Evolutionary conservation across 2,329 filamentous ascomycete genomes (phyloP).

Genomic region (Aspergillus sp.): DNA sequence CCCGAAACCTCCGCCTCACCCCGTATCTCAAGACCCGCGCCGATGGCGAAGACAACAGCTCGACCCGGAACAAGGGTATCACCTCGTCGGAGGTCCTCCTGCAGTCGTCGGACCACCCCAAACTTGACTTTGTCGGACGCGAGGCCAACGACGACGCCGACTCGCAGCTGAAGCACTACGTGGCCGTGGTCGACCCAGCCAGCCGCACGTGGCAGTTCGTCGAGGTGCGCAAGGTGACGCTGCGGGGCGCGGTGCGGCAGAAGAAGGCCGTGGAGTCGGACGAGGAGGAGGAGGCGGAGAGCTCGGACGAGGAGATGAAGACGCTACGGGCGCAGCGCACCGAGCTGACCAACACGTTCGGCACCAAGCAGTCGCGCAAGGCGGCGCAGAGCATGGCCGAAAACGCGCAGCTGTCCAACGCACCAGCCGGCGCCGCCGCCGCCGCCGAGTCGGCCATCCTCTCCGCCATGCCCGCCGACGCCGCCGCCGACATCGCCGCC

Average conservation of each 20-base stretch:
- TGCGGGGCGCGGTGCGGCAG: constrained; percentile 48
- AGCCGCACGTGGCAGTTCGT: constrained; percentile 53
- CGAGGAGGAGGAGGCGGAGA: constrained; percentile 24
- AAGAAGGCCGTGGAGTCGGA: constrained; percentile 18
- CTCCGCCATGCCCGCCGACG: constrained; percentile 38
- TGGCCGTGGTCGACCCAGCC: constrained; percentile 58
- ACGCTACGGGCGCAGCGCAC: constrained; percentile 38
- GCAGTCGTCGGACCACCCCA: constrained; percentile 59
- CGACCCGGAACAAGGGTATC: constrained; percentile 36
- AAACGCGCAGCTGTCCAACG: constrained; percentile 46
- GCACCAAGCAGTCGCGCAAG: constrained; percentile 51
- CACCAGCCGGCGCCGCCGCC: constrained; percentile 32
- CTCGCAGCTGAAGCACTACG: constrained; percentile 57
- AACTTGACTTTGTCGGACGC: constrained; percentile 57
- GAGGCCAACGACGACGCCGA: constrained; percentile 51
- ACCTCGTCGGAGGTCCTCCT: constrained; percentile 52
- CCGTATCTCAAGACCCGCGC: constrained; percentile 52
- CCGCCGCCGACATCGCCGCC: constrained; percentile 27
- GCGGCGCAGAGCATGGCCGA: constrained; percentile 47
- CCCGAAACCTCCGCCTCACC: constrained; percentile 29
- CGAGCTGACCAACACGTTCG: constrained; percentile 49
- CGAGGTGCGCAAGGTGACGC: constrained; percentile 52
- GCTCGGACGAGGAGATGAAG: constrained; percentile 29
- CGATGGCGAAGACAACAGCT: constrained; percentile 25
- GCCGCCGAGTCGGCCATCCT: constrained; percentile 44